A percentile compares a stretch with the other conserved stretches of the same genome.
These are phyloP conservation scores for Hypoxylon sp. DNA, from an alignment of 2,329 filamentous ascomycete species.

Conservation along the genomic window DNA sequence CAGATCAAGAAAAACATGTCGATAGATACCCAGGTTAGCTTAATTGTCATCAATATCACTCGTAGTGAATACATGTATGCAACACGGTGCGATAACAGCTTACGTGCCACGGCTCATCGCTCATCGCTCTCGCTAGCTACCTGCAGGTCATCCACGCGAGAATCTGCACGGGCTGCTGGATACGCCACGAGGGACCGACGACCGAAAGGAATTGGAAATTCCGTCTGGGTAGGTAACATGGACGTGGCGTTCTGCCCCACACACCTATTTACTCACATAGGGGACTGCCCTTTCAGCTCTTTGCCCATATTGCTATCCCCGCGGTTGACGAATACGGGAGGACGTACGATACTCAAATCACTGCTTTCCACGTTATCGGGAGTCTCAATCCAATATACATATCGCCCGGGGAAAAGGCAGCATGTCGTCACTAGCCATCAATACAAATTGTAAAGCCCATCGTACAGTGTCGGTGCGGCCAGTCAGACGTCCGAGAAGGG, in stretches of 20 bases:
- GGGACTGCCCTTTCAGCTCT: constrained; percentile 30
- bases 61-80: constrained; percentile 10
- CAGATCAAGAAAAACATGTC: constrained; percentile 5
- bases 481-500: constrained; percentile 31
- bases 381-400: constrained; percentile 26
- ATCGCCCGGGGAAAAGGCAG: constrained; percentile 31
- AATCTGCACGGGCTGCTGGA: constrained; percentile 43
- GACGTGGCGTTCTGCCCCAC: constrained; percentile 42
- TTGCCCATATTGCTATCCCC: constrained; percentile 36
- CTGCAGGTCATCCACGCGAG: constrained; percentile 46
- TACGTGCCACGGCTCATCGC: constrained; percentile 26
- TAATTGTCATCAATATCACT: constrained; percentile 24
- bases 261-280: constrained; percentile 19
- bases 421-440: constrained; percentile 42
- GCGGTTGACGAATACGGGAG: constrained; percentile 40
- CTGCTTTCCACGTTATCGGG: constrained; percentile 43
- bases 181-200: constrained; percentile 44
- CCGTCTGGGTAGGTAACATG: constrained; percentile 45
- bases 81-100: constrained; percentile 35
- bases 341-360: constrained; percentile 37
- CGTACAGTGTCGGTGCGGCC: constrained; percentile 22
- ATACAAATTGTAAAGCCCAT: constrained; percentile 29
- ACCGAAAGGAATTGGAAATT: constrained; percentile 46
- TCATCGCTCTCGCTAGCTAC: constrained; percentile 24
- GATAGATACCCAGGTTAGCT: constrained; percentile 6